A percentile compares a stretch with the other conserved stretches of the same genome.
Conservation (phyloP, 192 early-diverging fungal species). For the Geosiphon pyriformis region DNA sequence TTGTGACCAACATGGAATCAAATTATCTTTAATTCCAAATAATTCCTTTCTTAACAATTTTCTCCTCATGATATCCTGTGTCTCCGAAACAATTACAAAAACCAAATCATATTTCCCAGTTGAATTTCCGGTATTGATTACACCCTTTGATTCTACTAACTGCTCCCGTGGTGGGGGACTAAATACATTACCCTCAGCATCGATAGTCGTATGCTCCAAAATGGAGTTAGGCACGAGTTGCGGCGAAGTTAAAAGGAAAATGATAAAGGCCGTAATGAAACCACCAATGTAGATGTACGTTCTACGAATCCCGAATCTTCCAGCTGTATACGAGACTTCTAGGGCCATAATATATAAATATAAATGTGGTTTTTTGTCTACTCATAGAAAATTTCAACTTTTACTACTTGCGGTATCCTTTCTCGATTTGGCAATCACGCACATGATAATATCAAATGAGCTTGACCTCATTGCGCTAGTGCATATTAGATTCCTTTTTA, state of each 20-base stretch:
- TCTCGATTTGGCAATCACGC: too few relatives aligned
- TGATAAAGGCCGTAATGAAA: background rate
- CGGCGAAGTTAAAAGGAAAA: slow-evolving; percentile 7
- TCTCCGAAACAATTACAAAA: slow-evolving; percentile 42
- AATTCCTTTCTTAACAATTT: slow-evolving; percentile 44
- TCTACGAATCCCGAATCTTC: background rate
- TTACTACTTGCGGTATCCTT: too few relatives aligned
- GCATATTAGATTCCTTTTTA: too few relatives aligned
- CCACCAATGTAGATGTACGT: background rate
- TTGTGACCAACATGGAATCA: slow-evolving; percentile 35
- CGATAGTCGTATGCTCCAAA: background rate
- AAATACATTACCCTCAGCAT: background rate
- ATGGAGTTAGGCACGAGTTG: background rate
- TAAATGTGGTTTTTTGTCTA: too few relatives aligned
- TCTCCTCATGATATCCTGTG: slow-evolving; percentile 35
- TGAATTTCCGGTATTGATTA: slow-evolving; percentile 18
- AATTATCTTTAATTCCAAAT: slow-evolving; percentile 50
- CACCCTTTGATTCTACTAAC: background rate
- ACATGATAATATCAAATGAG: too few relatives aligned
- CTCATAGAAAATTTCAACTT: too few relatives aligned
- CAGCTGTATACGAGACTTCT: too few relatives aligned
- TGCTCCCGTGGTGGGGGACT: background rate
- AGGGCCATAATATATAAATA: too few relatives aligned
- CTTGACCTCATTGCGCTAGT: too few relatives aligned
- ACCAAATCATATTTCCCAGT: slow-evolving; percentile 41